Percentiles rank a stretch among this genome's conserved stretches.
Conservation (phyloP, 2,329 filamentous ascomycete genomes). For the Curvularia hawaiiensis region DNA sequence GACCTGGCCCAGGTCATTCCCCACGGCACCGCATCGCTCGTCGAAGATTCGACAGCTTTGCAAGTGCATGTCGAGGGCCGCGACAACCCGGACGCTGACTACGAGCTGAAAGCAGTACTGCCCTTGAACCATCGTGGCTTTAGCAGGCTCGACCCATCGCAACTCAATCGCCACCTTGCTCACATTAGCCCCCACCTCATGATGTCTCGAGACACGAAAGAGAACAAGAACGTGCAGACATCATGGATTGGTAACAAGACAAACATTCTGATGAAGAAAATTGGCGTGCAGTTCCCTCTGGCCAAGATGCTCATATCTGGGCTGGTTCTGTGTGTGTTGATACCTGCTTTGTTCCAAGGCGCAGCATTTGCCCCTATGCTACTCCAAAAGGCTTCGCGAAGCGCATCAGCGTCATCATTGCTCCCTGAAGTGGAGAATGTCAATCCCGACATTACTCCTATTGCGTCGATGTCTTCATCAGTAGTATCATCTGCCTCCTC, state of each 20-base stretch:
- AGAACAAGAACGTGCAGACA: constrained; percentile 5
- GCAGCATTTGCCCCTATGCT: constrained; percentile 20
- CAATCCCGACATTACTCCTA: constrained; percentile 11
- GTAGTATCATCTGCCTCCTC: constrained; percentile 6
- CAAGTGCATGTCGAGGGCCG: constrained; percentile 41
- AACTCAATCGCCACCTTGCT: constrained; percentile 47
- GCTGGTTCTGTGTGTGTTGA: constrained; percentile 24
- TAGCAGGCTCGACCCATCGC: constrained; percentile 40
- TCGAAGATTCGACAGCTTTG: constrained; percentile 31
- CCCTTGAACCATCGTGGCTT: constrained; percentile 44
- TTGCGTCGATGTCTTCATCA: constrained; percentile 7
- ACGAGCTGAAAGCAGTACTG: constrained; percentile 36
- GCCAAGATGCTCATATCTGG: constrained; percentile 16
- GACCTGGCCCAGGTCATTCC: constrained; percentile 39
- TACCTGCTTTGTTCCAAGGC: constrained; percentile 24
- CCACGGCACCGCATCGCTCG: constrained; percentile 29
- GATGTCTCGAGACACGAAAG: constrained; percentile 4
- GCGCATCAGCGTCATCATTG: constrained; percentile 6
- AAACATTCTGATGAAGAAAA: constrained; percentile 16
- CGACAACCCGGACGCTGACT: constrained; percentile 25
- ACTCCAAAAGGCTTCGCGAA: constrained; percentile 13
- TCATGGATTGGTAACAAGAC: constrained; percentile 11
- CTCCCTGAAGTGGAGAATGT: constrained; percentile 6
- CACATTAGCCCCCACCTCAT: constrained; percentile 35
- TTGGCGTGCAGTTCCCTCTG: constrained; percentile 1